Evolutionary conservation across 2,329 filamentous ascomycete species (phyloP).

Genomic region (Venturia carpophila): DNA sequence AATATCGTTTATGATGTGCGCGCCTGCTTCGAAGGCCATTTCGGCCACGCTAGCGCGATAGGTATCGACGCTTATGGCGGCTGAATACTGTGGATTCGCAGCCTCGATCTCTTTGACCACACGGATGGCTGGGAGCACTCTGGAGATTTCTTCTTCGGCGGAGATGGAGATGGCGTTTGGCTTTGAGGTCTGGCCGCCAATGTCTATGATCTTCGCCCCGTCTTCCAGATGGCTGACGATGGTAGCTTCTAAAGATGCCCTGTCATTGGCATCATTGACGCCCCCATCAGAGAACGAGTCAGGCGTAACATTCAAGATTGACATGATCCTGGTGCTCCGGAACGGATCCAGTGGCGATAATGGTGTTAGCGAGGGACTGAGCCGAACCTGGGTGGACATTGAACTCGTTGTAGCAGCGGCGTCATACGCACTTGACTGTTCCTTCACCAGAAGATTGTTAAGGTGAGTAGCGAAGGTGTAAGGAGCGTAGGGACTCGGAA

Average conservation of each 20-base stretch:
- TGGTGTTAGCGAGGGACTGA: background rate
- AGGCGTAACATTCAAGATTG: constrained; percentile 87
- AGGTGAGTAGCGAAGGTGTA: constrained; percentile 40
- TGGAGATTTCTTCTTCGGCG: constrained; percentile 63
- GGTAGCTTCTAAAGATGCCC: constrained; percentile 46
- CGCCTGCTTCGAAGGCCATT: constrained; percentile 67
- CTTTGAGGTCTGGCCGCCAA: constrained; percentile 89
- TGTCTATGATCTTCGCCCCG: constrained; percentile 79
- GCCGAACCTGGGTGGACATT: constrained; percentile 29
- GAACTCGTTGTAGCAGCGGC: constrained; percentile 31
- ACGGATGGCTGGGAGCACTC: constrained; percentile 69
- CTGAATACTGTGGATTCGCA: constrained; percentile 29
- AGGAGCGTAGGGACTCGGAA: constrained; percentile 6
- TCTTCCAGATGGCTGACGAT: constrained; percentile 54
- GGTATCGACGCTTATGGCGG: constrained; percentile 86
- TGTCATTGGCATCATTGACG: constrained; percentile 33
- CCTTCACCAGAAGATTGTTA: constrained; percentile 30
- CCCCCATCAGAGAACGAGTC: constrained; percentile 97
- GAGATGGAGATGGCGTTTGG: constrained; percentile 64
- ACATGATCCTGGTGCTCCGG: constrained; percentile 57
- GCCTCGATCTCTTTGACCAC: constrained; percentile 28
- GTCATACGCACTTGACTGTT: constrained; percentile 18
- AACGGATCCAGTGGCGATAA: background rate
- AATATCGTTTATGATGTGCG: constrained; percentile 91
- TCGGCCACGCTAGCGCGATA: constrained; percentile 80